Evolutionary conservation across 805 yeast genomes (phyloP).

Genomic region (Cyberlindnera misumaiensis): DNA sequence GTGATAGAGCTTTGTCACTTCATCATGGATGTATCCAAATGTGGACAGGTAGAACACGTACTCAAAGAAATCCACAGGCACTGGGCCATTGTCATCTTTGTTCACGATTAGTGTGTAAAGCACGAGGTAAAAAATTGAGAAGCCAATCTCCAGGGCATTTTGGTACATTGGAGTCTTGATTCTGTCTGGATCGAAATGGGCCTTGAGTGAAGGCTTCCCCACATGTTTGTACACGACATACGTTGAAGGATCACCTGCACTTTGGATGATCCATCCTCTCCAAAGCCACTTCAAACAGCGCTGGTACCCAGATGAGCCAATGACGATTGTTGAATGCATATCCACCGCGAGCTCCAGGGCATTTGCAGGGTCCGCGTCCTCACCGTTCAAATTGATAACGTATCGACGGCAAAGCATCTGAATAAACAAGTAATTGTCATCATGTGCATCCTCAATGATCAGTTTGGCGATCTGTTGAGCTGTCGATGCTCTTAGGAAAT

Average conservation of each 20-base stretch:
- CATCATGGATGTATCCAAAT: constrained; percentile 60
- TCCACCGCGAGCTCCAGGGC: constrained; percentile 85
- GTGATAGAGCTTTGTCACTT: constrained; percentile 62
- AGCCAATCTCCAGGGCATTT: constrained; percentile 59
- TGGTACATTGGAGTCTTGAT: constrained; percentile 83
- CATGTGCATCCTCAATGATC: constrained; percentile 54
- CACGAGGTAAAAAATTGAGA: constrained; percentile 55
- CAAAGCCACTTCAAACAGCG: constrained; percentile 85
- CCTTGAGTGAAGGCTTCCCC: constrained; percentile 42
- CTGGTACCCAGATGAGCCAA: constrained; percentile 78
- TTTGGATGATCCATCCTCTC: constrained; percentile 89
- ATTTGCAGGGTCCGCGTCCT: constrained; percentile 56
- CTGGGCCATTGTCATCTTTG: constrained; percentile 34
- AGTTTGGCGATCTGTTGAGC: constrained; percentile 68
- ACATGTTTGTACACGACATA: constrained; percentile 60
- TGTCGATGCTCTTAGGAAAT: constrained; percentile 52
- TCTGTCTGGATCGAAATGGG: constrained; percentile 78
- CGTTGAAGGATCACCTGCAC: constrained; percentile 58
- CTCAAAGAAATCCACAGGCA: constrained; percentile 42
- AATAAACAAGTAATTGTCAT: constrained; percentile 56
- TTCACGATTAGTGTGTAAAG: constrained; percentile 62
- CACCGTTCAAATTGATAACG: constrained; percentile 54
- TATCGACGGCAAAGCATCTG: constrained; percentile 75
- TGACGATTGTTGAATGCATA: constrained; percentile 69
- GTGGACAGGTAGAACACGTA: constrained; percentile 57